phyloP scores from a whole-genome alignment of 1,139 yeast genomes.

The Saccharomyces hybrid region DNA sequence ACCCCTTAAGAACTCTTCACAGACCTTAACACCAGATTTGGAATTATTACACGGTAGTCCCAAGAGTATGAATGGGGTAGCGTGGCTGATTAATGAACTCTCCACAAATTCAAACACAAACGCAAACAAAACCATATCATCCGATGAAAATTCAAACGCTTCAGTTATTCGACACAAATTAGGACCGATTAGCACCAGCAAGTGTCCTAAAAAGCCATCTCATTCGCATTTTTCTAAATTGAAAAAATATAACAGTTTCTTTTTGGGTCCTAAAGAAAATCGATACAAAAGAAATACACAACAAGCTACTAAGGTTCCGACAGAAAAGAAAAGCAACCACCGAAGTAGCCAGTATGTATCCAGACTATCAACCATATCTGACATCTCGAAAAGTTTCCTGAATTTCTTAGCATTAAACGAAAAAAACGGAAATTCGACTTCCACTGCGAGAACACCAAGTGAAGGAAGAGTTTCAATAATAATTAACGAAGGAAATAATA shows the following conservation, averaged over 20 bases:
- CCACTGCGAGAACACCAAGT: not conserved
- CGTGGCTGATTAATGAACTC: not conserved
- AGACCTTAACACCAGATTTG: conserved; percentile 30
- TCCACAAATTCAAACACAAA: not conserved
- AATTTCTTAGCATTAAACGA: conserved; percentile 9
- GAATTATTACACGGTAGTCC: conserved; percentile 9
- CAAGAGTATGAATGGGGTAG: not conserved
- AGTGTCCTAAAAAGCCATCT: not conserved
- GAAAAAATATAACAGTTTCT: not conserved
- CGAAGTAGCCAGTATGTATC: conserved; percentile 20
- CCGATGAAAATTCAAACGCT: conserved; percentile 11
- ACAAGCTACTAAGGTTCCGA: not conserved
- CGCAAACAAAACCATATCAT: not conserved
- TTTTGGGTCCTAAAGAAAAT: conserved; percentile 4
- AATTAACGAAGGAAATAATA: conserved; percentile 6
- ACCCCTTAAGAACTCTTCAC: conserved; percentile 28
- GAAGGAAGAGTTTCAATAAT: not conserved
- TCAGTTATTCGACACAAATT: conserved; percentile 1
- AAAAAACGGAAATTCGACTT: not conserved
- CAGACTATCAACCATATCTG: conserved; percentile 26
- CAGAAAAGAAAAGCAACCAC: conserved; percentile 4
- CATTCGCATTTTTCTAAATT: not conserved
- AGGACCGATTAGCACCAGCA: not conserved
- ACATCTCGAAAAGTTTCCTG: conserved; percentile 20
- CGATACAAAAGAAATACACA: conserved; percentile 1